These are phyloP conservation scores for Termitomyces sp. DNA, from an alignment of 768 basidiomycete genomes.

Conservation along the genomic window DNA sequence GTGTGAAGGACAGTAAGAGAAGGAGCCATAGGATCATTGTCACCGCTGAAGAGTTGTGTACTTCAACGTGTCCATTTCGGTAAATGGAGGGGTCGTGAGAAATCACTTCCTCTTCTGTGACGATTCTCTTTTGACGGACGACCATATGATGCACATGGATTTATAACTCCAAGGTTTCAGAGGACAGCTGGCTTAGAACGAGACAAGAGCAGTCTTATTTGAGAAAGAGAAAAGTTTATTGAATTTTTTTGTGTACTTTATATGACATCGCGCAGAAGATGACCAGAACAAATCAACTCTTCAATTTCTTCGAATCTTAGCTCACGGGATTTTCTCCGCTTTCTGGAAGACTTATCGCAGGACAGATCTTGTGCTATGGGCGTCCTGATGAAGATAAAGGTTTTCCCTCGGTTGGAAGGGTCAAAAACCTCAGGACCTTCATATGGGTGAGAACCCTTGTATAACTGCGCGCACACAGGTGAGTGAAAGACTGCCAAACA, in stretches of 20 bases:
- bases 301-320: slow-evolving; percentile 3
- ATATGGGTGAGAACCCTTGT: neutral
- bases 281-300: neutral
- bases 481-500: neutral
- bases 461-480: neutral
- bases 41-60: slow-evolving; percentile 5
- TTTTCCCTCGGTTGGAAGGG: neutral
- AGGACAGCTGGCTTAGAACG: too few species aligned
- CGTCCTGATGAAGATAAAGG: neutral
- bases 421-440: slow-evolving; percentile 1
- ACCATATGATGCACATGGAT: too few species aligned
- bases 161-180: too few species aligned
- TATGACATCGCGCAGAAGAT: neutral
- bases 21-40: slow-evolving; percentile 49
- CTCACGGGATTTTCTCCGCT: neutral
- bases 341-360: neutral
- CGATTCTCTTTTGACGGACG: neutral
- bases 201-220: too few species aligned
- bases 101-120: neutral
- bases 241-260: neutral
- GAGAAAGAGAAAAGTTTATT: neutral
- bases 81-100: neutral
- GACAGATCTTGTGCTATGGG: neutral
- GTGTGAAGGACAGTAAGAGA: slow-evolving; percentile 33
- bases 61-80: slow-evolving; percentile 33